A percentile compares a stretch with the other conserved stretches of the same genome.
phyloP scores from a whole-genome alignment of 345 rosid genomes.

The Fremontodendron californicum region DNA sequence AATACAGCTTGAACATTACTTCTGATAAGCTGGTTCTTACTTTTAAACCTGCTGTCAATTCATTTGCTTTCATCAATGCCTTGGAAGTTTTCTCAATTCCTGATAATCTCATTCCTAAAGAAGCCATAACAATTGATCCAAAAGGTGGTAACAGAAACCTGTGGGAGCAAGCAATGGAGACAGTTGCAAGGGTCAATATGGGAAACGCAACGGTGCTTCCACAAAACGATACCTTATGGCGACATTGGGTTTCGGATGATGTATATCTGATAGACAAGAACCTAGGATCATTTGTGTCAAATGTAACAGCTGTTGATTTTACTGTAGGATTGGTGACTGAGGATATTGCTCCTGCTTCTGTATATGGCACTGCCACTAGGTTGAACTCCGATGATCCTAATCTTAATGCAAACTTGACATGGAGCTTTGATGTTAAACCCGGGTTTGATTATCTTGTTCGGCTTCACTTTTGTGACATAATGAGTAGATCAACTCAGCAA shows the following conservation, averaged over 20 bases:
- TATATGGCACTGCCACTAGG: slow-evolving; percentile 73
- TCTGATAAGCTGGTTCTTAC: slow-evolving; percentile 39
- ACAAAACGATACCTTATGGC: slow-evolving; percentile 59
- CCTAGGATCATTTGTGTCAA: slow-evolving; percentile 26
- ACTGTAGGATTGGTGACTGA: slow-evolving; percentile 30
- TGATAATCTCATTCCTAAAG: slow-evolving; percentile 45
- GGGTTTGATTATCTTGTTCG: slow-evolving; percentile 68
- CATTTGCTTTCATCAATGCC: slow-evolving; percentile 70
- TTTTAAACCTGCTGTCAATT: slow-evolving; percentile 42
- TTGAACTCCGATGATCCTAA: slow-evolving; percentile 40
- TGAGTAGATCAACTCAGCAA: slow-evolving; percentile 7
- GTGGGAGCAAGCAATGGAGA: slow-evolving; percentile 51
- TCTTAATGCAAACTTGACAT: slow-evolving; percentile 52
- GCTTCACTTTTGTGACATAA: slow-evolving; percentile 74
- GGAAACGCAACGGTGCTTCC: slow-evolving; percentile 54
- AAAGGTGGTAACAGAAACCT: slow-evolving; percentile 26
- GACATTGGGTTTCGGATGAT: slow-evolving; percentile 68
- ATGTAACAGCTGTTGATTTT: slow-evolving; percentile 47
- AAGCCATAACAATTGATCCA: slow-evolving; percentile 31
- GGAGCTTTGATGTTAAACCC: slow-evolving; percentile 62
- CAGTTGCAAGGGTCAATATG: slow-evolving; percentile 83
- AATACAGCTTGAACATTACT: slow-evolving; percentile 53
- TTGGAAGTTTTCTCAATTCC: slow-evolving; percentile 72
- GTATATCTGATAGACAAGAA: slow-evolving; percentile 32
- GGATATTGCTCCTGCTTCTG: slow-evolving; percentile 51